Conservation (phyloP, 2,329 filamentous ascomycete genomes). For the Fusarium aywerte region DNA sequence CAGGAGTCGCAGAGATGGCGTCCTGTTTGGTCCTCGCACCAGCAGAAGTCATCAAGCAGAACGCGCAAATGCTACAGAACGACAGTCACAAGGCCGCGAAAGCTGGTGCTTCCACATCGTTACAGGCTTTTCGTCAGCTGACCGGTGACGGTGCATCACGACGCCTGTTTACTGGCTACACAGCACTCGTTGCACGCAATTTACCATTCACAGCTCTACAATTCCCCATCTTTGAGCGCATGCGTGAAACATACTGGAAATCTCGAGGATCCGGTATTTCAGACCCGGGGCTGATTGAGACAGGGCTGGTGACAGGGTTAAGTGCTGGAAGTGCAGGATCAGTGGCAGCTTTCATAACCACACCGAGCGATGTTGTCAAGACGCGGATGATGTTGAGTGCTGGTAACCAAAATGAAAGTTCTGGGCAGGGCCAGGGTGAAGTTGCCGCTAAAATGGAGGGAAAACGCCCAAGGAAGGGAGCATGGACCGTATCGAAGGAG, state of each 20-base stretch:
- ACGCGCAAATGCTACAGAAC: slow-evolving; percentile 80
- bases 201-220: slow-evolving; percentile 88
- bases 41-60: slow-evolving; percentile 92
- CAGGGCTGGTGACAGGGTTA: slow-evolving; percentile 74
- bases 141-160: slow-evolving; percentile 65
- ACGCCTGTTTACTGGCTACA: slow-evolving; percentile 77
- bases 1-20: slow-evolving; percentile 80
- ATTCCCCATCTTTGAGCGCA: slow-evolving; percentile 84
- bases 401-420: slow-evolving; percentile 42
- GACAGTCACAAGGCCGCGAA: slow-evolving; percentile 25
- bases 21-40: slow-evolving; percentile 89
- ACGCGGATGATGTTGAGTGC: slow-evolving; percentile 86
- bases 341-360: slow-evolving; percentile 82
- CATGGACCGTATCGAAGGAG: slow-evolving; percentile 70
- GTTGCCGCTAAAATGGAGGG: slow-evolving; percentile 40
- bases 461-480: slow-evolving; percentile 54
- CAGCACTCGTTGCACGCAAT: slow-evolving; percentile 82
- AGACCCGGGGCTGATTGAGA: slow-evolving; percentile 65
- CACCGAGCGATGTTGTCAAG: slow-evolving; percentile 89
- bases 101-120: slow-evolving; percentile 53
- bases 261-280: slow-evolving; percentile 44
- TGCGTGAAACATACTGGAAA: slow-evolving; percentile 66
- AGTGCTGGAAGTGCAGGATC: slow-evolving; percentile 80
- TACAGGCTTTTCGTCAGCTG: slow-evolving; percentile 61
- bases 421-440: slow-evolving; percentile 11